These are phyloP conservation scores for Agaricus blazei DNA, from an alignment of 768 basidiomycete species.

Conservation along the genomic window DNA sequence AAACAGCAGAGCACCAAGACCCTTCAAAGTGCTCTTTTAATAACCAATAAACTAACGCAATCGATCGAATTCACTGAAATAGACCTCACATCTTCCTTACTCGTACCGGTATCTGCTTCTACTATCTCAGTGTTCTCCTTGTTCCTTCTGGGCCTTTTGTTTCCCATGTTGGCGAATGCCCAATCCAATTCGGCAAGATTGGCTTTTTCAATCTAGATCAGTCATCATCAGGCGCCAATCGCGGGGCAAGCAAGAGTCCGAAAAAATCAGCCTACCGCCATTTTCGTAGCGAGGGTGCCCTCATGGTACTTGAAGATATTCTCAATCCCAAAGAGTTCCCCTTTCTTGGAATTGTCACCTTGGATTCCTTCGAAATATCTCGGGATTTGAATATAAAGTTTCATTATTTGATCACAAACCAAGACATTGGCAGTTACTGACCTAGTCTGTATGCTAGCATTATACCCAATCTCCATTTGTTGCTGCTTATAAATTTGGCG, in stretches of 20 bases:
- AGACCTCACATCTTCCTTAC: conserved; percentile 34
- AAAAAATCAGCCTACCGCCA: conserved; percentile 43
- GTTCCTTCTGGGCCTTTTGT: conserved; percentile 19
- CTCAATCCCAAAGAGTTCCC: conserved; percentile 80
- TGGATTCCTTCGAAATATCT: conserved; percentile 84
- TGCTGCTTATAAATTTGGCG: conserved; percentile 93
- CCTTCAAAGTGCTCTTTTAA: conserved; percentile 47
- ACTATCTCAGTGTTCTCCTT: conserved; percentile 31
- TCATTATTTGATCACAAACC: no score
- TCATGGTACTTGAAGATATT: conserved; percentile 84
- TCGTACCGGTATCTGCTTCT: conserved; percentile 39
- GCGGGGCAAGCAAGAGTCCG: not conserved
- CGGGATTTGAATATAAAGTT: not conserved
- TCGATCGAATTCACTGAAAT: not conserved
- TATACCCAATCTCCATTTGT: conserved; percentile 88
- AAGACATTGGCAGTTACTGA: conserved; percentile 17
- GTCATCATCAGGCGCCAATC: not conserved
- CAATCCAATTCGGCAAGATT: conserved; percentile 73
- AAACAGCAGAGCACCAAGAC: conserved; percentile 62
- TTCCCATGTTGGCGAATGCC: conserved; percentile 68
- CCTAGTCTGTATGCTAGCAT: conserved; percentile 80
- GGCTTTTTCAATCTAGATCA: conserved; percentile 71
- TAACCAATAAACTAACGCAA: not conserved
- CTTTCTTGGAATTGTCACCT: conserved; percentile 66
- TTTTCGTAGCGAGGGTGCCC: conserved; percentile 64